Conservation (phyloP, 2,329 filamentous ascomycete genomes). For the Monilinia vaccinii-corymbosi region DNA sequence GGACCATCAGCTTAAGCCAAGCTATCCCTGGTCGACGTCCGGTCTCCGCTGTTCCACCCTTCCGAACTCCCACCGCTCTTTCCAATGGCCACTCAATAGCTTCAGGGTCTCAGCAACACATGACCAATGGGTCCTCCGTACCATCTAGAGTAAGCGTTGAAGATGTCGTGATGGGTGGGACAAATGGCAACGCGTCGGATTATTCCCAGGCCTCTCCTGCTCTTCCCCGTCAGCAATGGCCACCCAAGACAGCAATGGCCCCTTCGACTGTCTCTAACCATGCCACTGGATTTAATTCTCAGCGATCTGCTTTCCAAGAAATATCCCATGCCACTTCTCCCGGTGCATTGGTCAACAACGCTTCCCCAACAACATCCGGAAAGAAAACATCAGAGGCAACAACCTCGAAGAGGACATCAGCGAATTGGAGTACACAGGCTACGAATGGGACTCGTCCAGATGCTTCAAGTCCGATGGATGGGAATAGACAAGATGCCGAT, state of each 20-base stretch:
- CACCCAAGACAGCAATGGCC: conserved; percentile 32
- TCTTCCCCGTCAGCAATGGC: conserved; percentile 38
- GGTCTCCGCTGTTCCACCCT: conserved; percentile 21
- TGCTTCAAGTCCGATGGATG: conserved; percentile 24
- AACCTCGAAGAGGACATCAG: conserved; percentile 33
- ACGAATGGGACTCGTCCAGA: conserved; percentile 50
- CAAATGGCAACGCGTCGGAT: conserved; percentile 32
- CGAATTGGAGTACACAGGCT: conserved; percentile 59
- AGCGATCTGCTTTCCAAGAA: conserved; percentile 45
- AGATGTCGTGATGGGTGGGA: conserved; percentile 55
- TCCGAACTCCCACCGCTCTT: conserved; percentile 44
- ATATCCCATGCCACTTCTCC: conserved; percentile 50
- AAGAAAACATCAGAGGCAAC: conserved; percentile 60
- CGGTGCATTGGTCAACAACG: conserved; percentile 64
- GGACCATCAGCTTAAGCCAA: conserved; percentile 54
- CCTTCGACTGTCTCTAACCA: conserved; percentile 28
- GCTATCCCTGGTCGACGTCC: conserved; percentile 44
- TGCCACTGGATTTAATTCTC: conserved; percentile 43
- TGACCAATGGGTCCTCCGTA: conserved; percentile 48
- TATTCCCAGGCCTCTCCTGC: conserved; percentile 36
- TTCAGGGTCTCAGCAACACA: conserved; percentile 31
- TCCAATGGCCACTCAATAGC: conserved; percentile 46
- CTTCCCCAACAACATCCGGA: conserved; percentile 75
- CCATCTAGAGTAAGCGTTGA: conserved; percentile 33
- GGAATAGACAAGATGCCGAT: conserved; percentile 23